Conservation (phyloP, 768 basidiomycete genomes). For the Naganishia vishniacii region DNA sequence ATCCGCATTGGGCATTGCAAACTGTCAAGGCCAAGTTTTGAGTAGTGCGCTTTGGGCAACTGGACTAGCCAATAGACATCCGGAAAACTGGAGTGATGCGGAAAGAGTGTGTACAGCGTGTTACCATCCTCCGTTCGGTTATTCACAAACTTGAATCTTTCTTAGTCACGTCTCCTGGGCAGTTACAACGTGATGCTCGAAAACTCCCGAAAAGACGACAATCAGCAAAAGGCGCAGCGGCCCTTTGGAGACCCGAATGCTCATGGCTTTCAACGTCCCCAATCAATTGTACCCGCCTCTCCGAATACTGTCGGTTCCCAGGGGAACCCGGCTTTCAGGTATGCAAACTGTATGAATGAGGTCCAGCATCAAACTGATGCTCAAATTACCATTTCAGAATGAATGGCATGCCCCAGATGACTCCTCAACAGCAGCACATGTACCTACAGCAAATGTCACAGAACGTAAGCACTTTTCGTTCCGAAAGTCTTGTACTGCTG, state of each 20-base stretch:
- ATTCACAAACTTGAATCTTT: too few relatives aligned
- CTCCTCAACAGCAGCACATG: constrained; percentile 23
- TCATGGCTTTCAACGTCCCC: constrained; percentile 7
- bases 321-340: constrained; percentile 5
- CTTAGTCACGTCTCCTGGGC: neutral
- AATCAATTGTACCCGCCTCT: constrained; percentile 3
- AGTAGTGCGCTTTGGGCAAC: constrained; percentile 9
- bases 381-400: neutral
- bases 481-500: too few relatives aligned
- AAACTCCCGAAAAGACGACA: constrained; percentile 1
- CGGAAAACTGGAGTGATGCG: constrained; percentile 9
- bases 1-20: neutral
- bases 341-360: neutral
- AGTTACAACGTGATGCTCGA: constrained; percentile 15
- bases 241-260: neutral
- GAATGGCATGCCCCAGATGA: constrained; percentile 25
- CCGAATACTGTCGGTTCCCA: neutral
- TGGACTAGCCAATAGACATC: constrained; percentile 9
- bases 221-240: constrained; percentile 1
- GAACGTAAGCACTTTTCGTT: neutral
- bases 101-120: neutral
- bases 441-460: constrained; percentile 16
- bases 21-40: neutral
- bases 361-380: too few relatives aligned
- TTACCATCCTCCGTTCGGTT: too few relatives aligned